Conservation (phyloP, 768 basidiomycete species). For the Pisolithus microcarpus region DNA sequence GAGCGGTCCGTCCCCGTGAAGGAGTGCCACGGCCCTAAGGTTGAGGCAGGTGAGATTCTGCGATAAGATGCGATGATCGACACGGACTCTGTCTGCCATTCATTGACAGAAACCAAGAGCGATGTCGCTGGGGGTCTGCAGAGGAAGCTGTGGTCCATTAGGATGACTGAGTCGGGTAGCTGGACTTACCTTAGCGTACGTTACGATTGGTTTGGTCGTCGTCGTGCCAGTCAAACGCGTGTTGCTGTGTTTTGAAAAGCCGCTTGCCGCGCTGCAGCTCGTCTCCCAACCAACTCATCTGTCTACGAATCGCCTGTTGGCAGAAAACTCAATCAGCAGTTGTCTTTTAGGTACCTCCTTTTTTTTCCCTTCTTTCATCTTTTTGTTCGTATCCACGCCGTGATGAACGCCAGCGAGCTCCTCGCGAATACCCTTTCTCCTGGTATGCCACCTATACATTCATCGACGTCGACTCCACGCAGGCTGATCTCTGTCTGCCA, state of each 20-base stretch:
- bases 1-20: conserved; percentile 40
- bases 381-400: conserved; percentile 23
- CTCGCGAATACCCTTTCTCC: conserved; percentile 89
- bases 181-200: too few relatives aligned
- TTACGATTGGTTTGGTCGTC: neutral
- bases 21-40: conserved; percentile 51
- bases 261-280: conserved; percentile 27
- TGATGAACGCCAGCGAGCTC: conserved; percentile 87
- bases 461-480: conserved; percentile 25
- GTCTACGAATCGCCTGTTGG: neutral
- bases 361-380: neutral
- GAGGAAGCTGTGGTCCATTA: neutral
- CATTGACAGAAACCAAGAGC: neutral
- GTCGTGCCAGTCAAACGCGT: too few relatives aligned
- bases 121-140: neutral
- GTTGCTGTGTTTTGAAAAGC: conserved; percentile 24
- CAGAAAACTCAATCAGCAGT: neutral
- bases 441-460: conserved; percentile 45
- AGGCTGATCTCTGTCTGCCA: conserved; percentile 28
- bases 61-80: neutral
- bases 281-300: conserved; percentile 8
- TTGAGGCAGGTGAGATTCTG: conserved; percentile 18
- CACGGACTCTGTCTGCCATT: conserved; percentile 30
- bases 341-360: neutral
- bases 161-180: too few relatives aligned